Base-by-base conservation (phyloP, 1,139 yeast genomes). In the Yamadazyma sp. region DNA sequence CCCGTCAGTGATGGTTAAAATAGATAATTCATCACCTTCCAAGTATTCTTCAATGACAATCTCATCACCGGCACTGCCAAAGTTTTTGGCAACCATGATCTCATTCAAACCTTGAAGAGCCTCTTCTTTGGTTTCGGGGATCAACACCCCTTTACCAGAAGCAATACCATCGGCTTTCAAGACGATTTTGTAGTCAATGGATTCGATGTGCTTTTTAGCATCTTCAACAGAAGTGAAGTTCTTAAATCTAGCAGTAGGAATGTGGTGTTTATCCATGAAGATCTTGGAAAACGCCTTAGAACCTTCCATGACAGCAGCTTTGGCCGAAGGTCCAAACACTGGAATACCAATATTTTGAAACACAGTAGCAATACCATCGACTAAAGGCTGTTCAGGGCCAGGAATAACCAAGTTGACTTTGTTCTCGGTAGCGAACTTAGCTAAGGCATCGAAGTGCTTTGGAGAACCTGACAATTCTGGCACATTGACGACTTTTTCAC, bases 361-460 rank as follows among this genome's bases (percentile, higher is more conserved):
- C 37, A 72, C 69, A 16, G 82, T 66, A 25, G 90, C 64, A 44
- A 92, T 81, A 33, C 99, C 99, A 56, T 92, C 97, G 29, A 92
- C 97, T 46, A 94, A 73, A 29, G 98, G 98, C 64, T 89, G 96
- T 66, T 94, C 99, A n/a, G 99, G 98, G 31, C 99, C 99, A 27
- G 98, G 98, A 36, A 94, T 75, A 10, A 89, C 98, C 47, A 94
- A 73, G 38, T 73, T 76, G 42, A 94, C 75, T 8, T 75, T 55
- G 43, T 90, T 70, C 30, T 78, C 77, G n/a, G 71, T 59, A 7
- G 96, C 95, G 62, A 89, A 88, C 43, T 77, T 61, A 40, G 76
- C 81, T 45, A 78, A 76, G 29, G 80, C 69, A 33, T 68, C 71
- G 22, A 76, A 75, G 57, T 86, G 82, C 48, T 82, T 80, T 4